These are phyloP conservation scores for Pseudognaphalium luteoalbum DNA, from an alignment of 129 eudicot species.

Conservation along the genomic window DNA sequence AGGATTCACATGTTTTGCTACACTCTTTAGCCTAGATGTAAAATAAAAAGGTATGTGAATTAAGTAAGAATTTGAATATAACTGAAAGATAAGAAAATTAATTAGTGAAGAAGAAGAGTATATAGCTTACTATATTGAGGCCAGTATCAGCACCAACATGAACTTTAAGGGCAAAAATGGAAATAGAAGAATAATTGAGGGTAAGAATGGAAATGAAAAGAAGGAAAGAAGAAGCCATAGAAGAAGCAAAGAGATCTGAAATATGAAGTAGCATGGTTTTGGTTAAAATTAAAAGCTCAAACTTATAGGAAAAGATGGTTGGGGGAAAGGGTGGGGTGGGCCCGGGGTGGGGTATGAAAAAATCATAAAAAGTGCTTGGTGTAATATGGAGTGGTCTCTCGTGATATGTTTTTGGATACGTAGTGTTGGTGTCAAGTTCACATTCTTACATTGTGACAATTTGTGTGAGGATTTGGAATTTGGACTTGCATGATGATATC, in stretches of 20 bases:
- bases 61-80: background rate
- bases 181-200: slow-evolving; percentile 28
- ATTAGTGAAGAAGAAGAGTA: background rate
- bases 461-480: slow-evolving; percentile 27
- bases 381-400: slow-evolving; percentile 44
- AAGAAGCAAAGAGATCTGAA: slow-evolving; percentile 23
- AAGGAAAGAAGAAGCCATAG: slow-evolving; percentile 37
- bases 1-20: slow-evolving; percentile 75
- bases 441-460: slow-evolving; percentile 27
- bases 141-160: slow-evolving; percentile 43
- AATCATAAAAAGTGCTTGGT: slow-evolving; percentile 27
- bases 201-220: slow-evolving; percentile 37
- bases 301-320: slow-evolving; percentile 46
- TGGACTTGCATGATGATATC: slow-evolving; percentile 21
- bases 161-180: slow-evolving; percentile 55
- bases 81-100: background rate
- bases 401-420: slow-evolving; percentile 53
- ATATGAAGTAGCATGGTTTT: slow-evolving; percentile 42
- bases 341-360: slow-evolving; percentile 7
- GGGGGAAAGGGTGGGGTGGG: slow-evolving; percentile 21
- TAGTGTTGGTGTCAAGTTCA: slow-evolving; percentile 33
- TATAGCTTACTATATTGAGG: slow-evolving; percentile 42
- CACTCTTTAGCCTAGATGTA: slow-evolving; percentile 57
- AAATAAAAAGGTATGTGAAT: background rate
- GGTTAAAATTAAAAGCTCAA: slow-evolving; percentile 44